Evolutionary conservation across 129 eudicot genomes (phyloP), one percentile per base, ranked within the genome.

Genomic region (Pittosporum tobira): DNA sequence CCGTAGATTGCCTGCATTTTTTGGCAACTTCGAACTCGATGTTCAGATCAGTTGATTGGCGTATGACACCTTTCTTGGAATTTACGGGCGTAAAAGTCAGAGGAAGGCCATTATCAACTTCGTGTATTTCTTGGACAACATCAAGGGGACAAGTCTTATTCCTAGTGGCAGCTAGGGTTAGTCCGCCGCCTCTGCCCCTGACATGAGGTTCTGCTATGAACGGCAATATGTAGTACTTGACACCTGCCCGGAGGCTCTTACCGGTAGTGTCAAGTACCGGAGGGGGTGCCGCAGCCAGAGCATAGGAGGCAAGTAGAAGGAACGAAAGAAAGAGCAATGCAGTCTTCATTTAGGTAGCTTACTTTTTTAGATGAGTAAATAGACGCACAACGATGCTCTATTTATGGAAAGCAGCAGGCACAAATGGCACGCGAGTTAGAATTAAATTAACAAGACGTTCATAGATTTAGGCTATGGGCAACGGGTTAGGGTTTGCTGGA

Each of bases 81-180:
- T 75, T 59, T 58, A 59, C 75, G 1, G 72, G 68, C 20, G 47
- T 28, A 65, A 75, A 69, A 59, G 59, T 69, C 63, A 75, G 26
- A 28, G 64, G 71, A 16, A 58, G 68, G 31, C 75, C 64, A 0
- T 42, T 16, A 4, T 69, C 50, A 42, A 42, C 48, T 45, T 62
- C 67, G 42, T 59, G 27, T 50, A 5, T 57, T 29, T 44, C 67
- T 51, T 75, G 79, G 27, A 48, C 59, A 15, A 69, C 63, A 24
- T n/a, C n/a, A 15, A 51, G 67, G 3, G 71, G 75, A 55, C 75
- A 75, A 14, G 75, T 67, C 23, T 67, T 37, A 50, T 57, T 62
- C n/a, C 73, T 31, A 5, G 62, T 48, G 61, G 51, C 44, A 26
- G 70, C 59, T 44, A 51, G 43, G 18, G 64, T 51, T 19, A 73